These are phyloP conservation scores for Scytalidium sp. DNA, from an alignment of 2,329 filamentous ascomycete species.

Conservation along the genomic window DNA sequence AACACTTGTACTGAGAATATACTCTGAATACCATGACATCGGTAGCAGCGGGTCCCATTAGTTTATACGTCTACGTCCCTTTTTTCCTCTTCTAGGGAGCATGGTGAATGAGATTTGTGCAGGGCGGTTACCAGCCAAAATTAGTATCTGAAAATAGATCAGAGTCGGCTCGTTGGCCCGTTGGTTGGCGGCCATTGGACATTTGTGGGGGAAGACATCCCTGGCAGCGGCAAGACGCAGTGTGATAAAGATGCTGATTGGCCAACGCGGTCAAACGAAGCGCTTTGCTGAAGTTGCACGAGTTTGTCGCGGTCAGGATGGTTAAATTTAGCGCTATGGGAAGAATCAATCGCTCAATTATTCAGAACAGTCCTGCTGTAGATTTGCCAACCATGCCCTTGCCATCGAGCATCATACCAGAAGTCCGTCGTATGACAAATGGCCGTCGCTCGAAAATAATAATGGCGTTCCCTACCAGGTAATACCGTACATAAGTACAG, in stretches of 20 bases:
- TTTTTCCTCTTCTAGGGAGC: background rate
- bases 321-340: background rate
- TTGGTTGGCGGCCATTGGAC: slow-evolving; percentile 8
- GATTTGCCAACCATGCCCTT: no score
- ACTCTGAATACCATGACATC: background rate
- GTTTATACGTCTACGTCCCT: background rate
- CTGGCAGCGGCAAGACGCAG: slow-evolving; percentile 16
- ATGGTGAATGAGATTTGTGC: slow-evolving; percentile 1
- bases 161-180: slow-evolving; percentile 1
- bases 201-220: slow-evolving; percentile 4
- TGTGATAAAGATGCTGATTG: slow-evolving; percentile 17
- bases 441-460: no score
- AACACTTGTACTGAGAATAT: no score
- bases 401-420: no score
- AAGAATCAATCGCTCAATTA: no score
- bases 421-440: no score
- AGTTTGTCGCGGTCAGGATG: background rate
- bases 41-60: background rate
- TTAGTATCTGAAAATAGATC: slow-evolving; percentile 17
- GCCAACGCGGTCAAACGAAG: background rate
- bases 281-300: background rate
- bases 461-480: no score
- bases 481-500: no score
- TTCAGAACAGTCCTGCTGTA: no score
- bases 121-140: slow-evolving; percentile 4